Evolutionary conservation across 257 asterid species (phyloP).

Genomic region (Ligustrum vulgare): DNA sequence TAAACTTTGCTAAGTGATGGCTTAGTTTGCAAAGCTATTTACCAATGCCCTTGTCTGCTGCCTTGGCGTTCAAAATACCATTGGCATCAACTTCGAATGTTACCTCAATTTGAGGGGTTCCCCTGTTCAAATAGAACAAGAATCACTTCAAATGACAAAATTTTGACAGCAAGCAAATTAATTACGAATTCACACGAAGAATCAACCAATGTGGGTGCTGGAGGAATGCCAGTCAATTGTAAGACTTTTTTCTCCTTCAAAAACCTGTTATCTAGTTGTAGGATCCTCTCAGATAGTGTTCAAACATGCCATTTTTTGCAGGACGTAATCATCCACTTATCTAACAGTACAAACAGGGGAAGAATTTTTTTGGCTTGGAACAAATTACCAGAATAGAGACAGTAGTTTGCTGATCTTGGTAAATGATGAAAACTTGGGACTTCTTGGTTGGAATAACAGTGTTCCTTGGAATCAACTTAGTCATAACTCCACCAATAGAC

Average conservation of each 20-base stretch:
- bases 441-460: constrained; percentile 89
- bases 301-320: not conserved
- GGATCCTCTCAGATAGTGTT: not conserved
- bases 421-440: constrained; percentile 92
- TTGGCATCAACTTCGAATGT: constrained; percentile 22
- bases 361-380: not conserved
- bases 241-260: constrained; percentile 93
- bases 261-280: constrained; percentile 51
- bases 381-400: constrained; percentile 77
- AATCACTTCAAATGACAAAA: not conserved
- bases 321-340: not conserved
- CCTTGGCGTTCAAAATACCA: constrained; percentile 16
- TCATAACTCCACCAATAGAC: constrained; percentile 71
- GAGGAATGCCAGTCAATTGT: constrained; percentile 84
- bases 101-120: constrained; percentile 31
- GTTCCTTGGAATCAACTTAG: constrained; percentile 94
- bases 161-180: not conserved
- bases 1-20: no score
- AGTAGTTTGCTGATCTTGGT: constrained; percentile 95
- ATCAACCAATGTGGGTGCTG: constrained; percentile 76
- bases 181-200: not conserved
- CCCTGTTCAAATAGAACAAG: constrained; percentile 47
- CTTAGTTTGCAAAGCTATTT: not conserved
- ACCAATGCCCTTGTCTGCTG: constrained; percentile 18
- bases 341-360: not conserved